Percentiles rank a stretch among this genome's conserved stretches.
Evolutionary conservation across 495 filamentous ascomycete genomes (phyloP).

Genomic region (Penicillium steckii): DNA sequence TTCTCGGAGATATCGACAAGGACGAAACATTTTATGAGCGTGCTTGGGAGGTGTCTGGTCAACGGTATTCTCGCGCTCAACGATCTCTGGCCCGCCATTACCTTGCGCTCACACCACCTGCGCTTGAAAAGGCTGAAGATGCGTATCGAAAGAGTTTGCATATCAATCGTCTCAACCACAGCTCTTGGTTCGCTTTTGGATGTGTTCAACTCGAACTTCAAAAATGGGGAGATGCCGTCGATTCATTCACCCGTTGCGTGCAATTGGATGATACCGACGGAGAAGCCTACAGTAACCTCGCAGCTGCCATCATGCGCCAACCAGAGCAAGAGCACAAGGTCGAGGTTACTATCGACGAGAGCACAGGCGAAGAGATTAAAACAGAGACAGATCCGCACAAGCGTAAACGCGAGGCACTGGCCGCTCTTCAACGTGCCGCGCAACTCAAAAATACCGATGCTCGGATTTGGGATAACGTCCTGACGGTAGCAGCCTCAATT

Average conservation of each 20-base stretch:
- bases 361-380: slow-evolving; percentile 16
- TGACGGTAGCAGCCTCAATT: slow-evolving; percentile 77
- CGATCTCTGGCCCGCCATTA: slow-evolving; percentile 80
- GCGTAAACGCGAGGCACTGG: slow-evolving; percentile 69
- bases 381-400: slow-evolving; percentile 51
- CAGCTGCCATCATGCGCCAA: slow-evolving; percentile 67
- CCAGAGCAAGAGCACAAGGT: slow-evolving; percentile 35
- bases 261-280: slow-evolving; percentile 84
- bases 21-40: slow-evolving; percentile 72
- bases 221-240: slow-evolving; percentile 75
- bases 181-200: slow-evolving; percentile 85
- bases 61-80: slow-evolving; percentile 82
- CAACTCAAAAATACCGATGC: slow-evolving; percentile 76
- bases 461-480: slow-evolving; percentile 94
- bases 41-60: slow-evolving; percentile 83
- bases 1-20: slow-evolving; percentile 85
- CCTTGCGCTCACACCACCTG: slow-evolving; percentile 54
- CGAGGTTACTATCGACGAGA: slow-evolving; percentile 32
- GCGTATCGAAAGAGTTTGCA: slow-evolving; percentile 75
- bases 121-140: slow-evolving; percentile 67
- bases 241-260: slow-evolving; percentile 79
- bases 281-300: slow-evolving; percentile 92
- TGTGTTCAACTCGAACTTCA: slow-evolving; percentile 79
- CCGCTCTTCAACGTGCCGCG: slow-evolving; percentile 81
- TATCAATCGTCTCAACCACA: slow-evolving; percentile 76